A percentile compares a stretch with the other conserved stretches of the same genome.
Evolutionary conservation across 2,329 filamentous ascomycete genomes (phyloP).

Genomic region (Plenodomus lindquistii): DNA sequence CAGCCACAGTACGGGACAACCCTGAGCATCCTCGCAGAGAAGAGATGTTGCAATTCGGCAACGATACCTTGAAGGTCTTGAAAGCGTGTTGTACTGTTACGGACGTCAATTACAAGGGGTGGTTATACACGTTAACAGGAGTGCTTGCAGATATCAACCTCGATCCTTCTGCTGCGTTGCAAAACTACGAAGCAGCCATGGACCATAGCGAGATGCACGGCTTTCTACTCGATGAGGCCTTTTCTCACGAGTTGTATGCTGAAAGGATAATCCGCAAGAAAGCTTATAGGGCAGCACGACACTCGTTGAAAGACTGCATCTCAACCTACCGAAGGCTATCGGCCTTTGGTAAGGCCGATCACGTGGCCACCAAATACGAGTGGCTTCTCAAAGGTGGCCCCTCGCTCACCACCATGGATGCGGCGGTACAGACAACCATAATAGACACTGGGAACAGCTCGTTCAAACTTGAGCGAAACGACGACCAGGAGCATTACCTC

Average conservation of each 20-base stretch:
- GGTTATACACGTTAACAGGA: conserved; percentile 69
- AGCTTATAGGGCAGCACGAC: conserved; percentile 68
- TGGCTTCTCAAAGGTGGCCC: conserved; percentile 67
- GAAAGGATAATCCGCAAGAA: conserved; percentile 69
- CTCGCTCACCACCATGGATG: conserved; percentile 64
- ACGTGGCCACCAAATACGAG: conserved; percentile 69
- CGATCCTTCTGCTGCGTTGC: conserved; percentile 59
- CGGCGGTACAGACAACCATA: conserved; percentile 70
- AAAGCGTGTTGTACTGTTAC: conserved; percentile 66
- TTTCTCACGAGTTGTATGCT: conserved; percentile 74
- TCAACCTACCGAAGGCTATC: conserved; percentile 70
- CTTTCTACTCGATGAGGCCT: conserved; percentile 71
- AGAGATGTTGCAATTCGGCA: conserved; percentile 58
- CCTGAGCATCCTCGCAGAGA: conserved; percentile 45
- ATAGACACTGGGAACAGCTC: conserved; percentile 51
- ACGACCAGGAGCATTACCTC: conserved; percentile 46
- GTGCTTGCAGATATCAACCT: conserved; percentile 67
- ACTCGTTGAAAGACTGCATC: conserved; percentile 69
- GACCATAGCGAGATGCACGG: conserved; percentile 72
- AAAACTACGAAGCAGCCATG: conserved; percentile 69
- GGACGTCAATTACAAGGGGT: conserved; percentile 71
- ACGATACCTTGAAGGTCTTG: conserved; percentile 62
- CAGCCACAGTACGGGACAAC: conserved; percentile 46
- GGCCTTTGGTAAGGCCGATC: conserved; percentile 69
- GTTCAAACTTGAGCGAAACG: conserved; percentile 51